Evolutionary conservation across 164 flowering plant species (phyloP).

Genomic region (Euptelea pleiosperma): DNA sequence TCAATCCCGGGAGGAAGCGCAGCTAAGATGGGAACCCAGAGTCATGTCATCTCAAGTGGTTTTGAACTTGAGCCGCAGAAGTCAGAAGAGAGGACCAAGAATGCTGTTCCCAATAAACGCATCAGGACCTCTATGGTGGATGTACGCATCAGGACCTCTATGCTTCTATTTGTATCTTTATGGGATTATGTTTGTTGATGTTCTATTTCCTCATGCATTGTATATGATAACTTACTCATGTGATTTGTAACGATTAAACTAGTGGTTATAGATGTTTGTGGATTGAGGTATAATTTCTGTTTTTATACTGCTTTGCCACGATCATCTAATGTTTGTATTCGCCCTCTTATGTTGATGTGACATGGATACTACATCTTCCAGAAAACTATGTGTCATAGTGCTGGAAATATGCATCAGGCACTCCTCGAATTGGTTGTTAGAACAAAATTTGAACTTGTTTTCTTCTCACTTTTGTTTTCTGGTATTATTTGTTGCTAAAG

Average conservation of each 20-base stretch:
- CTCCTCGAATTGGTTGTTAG: not conserved
- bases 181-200: not conserved
- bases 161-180: not conserved
- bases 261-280: not conserved
- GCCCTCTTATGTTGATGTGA: not conserved
- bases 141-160: constrained; percentile 14
- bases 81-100: constrained; percentile 58
- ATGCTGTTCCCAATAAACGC: constrained; percentile 63
- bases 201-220: not conserved
- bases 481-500: not conserved
- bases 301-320: no score
- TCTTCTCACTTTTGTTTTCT: not conserved
- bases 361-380: not conserved
- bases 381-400: not conserved
- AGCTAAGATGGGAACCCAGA: constrained; percentile 54
- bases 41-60: constrained; percentile 35
- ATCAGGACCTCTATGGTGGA: constrained; percentile 79
- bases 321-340: not conserved
- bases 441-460: not conserved
- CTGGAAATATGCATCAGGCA: not conserved
- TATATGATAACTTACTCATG: not conserved
- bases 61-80: constrained; percentile 61
- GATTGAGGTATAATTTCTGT: not conserved
- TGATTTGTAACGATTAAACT: not conserved
- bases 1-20: constrained; percentile 42